phyloP scores from a whole-genome alignment of 768 basidiomycete genomes.

The Sutorius australiensis region DNA sequence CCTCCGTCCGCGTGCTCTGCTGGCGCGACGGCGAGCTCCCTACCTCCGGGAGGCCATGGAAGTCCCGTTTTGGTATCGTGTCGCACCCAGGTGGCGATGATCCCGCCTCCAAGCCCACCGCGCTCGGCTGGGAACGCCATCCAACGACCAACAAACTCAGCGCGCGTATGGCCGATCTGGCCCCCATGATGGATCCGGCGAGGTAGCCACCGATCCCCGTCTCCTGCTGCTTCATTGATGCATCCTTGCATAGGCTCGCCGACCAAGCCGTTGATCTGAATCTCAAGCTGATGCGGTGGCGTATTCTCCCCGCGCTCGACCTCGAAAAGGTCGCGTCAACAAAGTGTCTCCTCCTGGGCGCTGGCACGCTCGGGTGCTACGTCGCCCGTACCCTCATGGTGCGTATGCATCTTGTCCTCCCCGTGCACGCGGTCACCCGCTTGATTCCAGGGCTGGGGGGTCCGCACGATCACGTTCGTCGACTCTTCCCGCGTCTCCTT shows the following conservation, averaged over 20 bases:
- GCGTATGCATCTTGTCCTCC: not conserved
- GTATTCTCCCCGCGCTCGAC: constrained; percentile 85
- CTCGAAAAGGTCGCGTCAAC: constrained; percentile 83
- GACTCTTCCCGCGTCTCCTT: constrained; percentile 92
- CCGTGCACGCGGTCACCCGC: not conserved
- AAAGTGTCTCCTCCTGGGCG: constrained; percentile 83
- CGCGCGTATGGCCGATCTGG: constrained; percentile 84
- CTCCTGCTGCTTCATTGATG: not conserved
- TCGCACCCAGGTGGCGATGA: constrained; percentile 16
- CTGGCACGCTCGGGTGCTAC: constrained; percentile 96
- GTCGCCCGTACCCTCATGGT: constrained; percentile 90
- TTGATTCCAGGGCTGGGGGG: constrained; percentile 80
- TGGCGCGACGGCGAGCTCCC: constrained; percentile 69
- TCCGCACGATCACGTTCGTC: constrained; percentile 87
- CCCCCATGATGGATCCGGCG: constrained; percentile 93
- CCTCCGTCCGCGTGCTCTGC: constrained; percentile 61
- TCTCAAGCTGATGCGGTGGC: constrained; percentile 96
- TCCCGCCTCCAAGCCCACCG: constrained; percentile 42
- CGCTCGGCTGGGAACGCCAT: constrained; percentile 97
- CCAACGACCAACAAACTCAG: constrained; percentile 74
- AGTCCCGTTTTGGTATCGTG: constrained; percentile 60
- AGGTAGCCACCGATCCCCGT: constrained; percentile 39
- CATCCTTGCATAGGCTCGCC: constrained; percentile 56
- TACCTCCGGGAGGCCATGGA: constrained; percentile 42
- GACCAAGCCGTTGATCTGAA: constrained; percentile 98